phyloP scores from a whole-genome alignment of 2,329 filamentous ascomycete genomes.

The Alternaria sp. region DNA sequence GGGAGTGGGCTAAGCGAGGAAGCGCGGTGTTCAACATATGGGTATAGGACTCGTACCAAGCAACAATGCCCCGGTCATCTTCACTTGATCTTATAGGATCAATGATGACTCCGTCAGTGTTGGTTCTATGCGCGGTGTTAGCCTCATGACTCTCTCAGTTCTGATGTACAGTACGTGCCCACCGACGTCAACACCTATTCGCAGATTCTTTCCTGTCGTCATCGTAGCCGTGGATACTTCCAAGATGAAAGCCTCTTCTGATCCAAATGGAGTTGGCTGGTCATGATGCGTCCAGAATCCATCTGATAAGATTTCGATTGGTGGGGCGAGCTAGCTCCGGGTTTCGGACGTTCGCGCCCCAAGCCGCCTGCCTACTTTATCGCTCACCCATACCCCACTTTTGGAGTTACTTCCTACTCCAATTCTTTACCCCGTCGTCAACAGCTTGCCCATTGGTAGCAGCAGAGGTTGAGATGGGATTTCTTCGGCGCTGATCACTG shows the following conservation, averaged over 20 bases:
- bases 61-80: slow-evolving; percentile 38
- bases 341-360: not conserved
- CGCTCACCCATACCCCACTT: not conserved
- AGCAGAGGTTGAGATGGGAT: not conserved
- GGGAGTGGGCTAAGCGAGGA: not conserved
- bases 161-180: slow-evolving; percentile 32
- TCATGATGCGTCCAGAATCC: not conserved
- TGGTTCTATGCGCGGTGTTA: slow-evolving; percentile 33
- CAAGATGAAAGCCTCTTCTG: not conserved
- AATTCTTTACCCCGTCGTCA: not conserved
- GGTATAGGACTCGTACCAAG: slow-evolving; percentile 35
- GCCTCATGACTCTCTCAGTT: not conserved
- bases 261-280: not conserved
- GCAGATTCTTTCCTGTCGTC: slow-evolving; percentile 31
- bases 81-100: slow-evolving; percentile 38
- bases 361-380: not conserved
- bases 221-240: slow-evolving; percentile 2
- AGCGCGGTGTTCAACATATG: not conserved
- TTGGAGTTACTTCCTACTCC: not conserved
- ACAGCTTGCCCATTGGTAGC: not conserved
- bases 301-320: slow-evolving; percentile 22
- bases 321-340: slow-evolving; percentile 13
- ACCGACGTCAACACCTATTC: slow-evolving; percentile 55
- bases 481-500: not conserved
- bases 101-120: slow-evolving; percentile 47